Evolutionary conservation across 2,329 filamentous ascomycete genomes (phyloP), one percentile per base, ranked within the genome.

Genomic region (Ilyonectria mors-panacis): DNA sequence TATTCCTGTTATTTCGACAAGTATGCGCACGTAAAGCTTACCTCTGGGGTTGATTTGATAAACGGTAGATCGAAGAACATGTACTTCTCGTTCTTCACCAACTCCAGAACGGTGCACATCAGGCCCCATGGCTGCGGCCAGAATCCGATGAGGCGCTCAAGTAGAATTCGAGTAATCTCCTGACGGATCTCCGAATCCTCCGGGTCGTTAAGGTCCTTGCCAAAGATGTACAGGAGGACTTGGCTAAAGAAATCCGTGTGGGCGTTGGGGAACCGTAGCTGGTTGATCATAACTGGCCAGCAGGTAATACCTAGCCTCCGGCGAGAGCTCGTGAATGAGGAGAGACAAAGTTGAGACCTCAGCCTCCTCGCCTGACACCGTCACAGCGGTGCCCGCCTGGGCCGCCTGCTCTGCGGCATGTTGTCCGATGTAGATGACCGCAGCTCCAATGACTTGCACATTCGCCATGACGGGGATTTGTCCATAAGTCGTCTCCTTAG

Each of bases 71-170:
- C 93, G 85, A 97, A 98, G 85, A 99, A 97, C 77, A 91, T 91
- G 81, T 95, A 97, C 78, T 91, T 93, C 60, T 93, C 91, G 79
- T 97, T 98, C 85, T 97, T 97, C 73, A 97, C 86, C 64, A 99
- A 87, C 83, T 98, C 96, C 70, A 96, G 84, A 68, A 97, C 88
- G 39, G 94, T 95, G 69, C 95, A 91, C 78, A 98, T 91, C 48
- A 99, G 84, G 13, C 97, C 97, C 95, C 95, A 98, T 19, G 97
- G 95, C 79, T 98, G 95, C 59, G 95, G 95, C 83, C 95, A 94
- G 79, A 94, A 94, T 23, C 94, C 93, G 66, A 97, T 89, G 53
- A 98, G 85, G 55, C 96, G 90, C 85, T 99, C 96, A 42, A 98
- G 86, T 51, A 99, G 85, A 26, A 98, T 91, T 53, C 95, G 90